Percentiles rank a stretch among this genome's conserved stretches.
Conservation (phyloP, 2,329 filamentous ascomycete species). For the Scedosporium dehoogii region DNA sequence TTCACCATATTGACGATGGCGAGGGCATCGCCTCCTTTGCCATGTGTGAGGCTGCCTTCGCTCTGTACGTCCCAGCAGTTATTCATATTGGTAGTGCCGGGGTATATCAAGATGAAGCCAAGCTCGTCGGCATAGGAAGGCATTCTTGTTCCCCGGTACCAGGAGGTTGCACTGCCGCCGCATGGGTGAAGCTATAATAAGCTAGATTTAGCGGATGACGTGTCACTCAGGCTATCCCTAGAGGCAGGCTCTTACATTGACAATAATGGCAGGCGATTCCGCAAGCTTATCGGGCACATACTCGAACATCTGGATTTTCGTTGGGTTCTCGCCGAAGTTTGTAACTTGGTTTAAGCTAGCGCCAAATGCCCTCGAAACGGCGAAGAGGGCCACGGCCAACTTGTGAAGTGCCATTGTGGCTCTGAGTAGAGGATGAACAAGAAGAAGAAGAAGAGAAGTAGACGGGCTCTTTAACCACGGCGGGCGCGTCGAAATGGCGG, state of each 20-base stretch:
- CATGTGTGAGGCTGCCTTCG: constrained; percentile 37
- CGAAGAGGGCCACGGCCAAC: not conserved
- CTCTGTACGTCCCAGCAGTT: constrained; percentile 50
- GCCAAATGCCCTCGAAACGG: constrained; percentile 7
- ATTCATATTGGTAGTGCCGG: constrained; percentile 36
- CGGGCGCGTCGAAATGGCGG: too few species aligned
- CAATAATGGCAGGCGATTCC: constrained; percentile 33
- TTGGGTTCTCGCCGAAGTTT: constrained; percentile 25
- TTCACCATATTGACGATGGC: constrained; percentile 49
- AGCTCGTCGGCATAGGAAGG: constrained; percentile 27
- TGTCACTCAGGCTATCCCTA: too few species aligned
- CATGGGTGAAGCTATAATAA: constrained; percentile 20
- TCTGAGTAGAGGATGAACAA: too few species aligned
- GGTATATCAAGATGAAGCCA: constrained; percentile 42
- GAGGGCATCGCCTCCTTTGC: constrained; percentile 45
- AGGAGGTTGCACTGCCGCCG: constrained; percentile 35
- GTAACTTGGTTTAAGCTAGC: constrained; percentile 25
- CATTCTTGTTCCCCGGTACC: constrained; percentile 38
- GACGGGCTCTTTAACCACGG: too few species aligned
- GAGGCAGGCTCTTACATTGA: constrained; percentile 14
- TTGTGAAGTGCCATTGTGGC: not conserved
- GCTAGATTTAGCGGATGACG: too few species aligned
- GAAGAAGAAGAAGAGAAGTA: too few species aligned
- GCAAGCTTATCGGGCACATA: constrained; percentile 25
- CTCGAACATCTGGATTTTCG: constrained; percentile 16